A percentile compares a stretch with the other conserved stretches of the same genome.
Conservation (phyloP, 495 filamentous ascomycete species). For the Xylaria bambusicola region DNA sequence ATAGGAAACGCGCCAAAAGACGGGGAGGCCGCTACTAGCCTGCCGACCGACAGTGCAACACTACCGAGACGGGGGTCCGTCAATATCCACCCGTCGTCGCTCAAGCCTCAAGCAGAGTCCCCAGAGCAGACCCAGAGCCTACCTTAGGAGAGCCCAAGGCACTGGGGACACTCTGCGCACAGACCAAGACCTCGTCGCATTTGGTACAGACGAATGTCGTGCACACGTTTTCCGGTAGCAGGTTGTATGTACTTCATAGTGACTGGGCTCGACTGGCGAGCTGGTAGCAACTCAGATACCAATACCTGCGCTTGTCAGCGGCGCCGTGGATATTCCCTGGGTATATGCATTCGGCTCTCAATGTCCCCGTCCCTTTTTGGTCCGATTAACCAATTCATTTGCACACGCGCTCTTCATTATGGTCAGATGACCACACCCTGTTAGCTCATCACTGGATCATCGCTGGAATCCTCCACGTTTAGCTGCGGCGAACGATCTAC, state of each 20-base stretch:
- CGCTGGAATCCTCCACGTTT: neutral
- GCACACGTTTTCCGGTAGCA: no score
- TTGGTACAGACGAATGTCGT: no score
- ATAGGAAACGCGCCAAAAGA: slow-evolving; percentile 22
- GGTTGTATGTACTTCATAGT: neutral
- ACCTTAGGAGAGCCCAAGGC: no score
- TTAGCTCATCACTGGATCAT: neutral
- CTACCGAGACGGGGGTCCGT: slow-evolving; percentile 14
- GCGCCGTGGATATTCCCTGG: neutral
- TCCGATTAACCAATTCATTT: neutral
- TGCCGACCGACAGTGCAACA: slow-evolving; percentile 3
- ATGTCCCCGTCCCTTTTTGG: neutral
- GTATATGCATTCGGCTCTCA: neutral
- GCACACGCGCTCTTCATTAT: neutral
- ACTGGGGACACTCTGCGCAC: neutral
- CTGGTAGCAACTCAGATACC: no score
- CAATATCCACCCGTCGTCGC: slow-evolving; percentile 4
- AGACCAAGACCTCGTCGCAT: no score
- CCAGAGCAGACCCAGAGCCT: no score
- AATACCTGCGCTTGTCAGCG: no score
- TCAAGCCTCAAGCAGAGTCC: no score
- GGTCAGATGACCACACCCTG: neutral
- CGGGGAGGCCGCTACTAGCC: slow-evolving; percentile 35
- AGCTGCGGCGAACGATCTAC: neutral
- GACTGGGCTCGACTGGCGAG: neutral